Base-by-base conservation (phyloP, 116 monocot genomes). In the Dioscorea cayenensis region DNA sequence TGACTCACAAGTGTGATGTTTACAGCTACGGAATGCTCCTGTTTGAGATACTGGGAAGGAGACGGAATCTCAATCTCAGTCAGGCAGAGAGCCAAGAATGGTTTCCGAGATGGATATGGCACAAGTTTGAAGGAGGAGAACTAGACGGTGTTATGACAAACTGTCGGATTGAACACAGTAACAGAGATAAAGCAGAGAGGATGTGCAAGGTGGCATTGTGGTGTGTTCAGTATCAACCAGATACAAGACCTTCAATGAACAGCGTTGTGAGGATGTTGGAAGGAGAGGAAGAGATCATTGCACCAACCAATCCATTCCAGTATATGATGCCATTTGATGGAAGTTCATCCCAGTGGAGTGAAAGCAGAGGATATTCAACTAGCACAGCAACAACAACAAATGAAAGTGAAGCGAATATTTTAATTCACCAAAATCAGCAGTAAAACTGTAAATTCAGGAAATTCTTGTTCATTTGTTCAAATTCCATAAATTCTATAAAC, bases 11-110 rank as follows among this genome's bases (percentile, higher is more conserved):
- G 28, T 77, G 78, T 25, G 78, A 83, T 19, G 78, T 77, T 28
- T 82, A 77, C 32, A 82, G 77, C 70, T 82, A 66, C 35, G 77
- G 77, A 1, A 77, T 82, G 60, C 49, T 82, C 1, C 28, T 82
- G 65, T 78, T 77, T 51, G 78, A 82, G 70, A 63, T 82, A 2
- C 14, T 78, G 1, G 71, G 77, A 35, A 60, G 78, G 49, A 70
- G 78, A 70, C 65, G 51, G 71, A 78, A 73, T 28, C 14, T 74
- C 0, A 71, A 49, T 0, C 23, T 55, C 7, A 22, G 29, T 5
- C 25, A 5, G 2, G 27, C 19, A 13, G 77, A 66, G 43, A 73
- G 73, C 64, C 78, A 73, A 22, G 51, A 73, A 66, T 73, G 73
- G 77, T 58, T 82, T 16, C 82, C 82, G 1, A 73, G 10, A 35